Percentiles rank a stretch among this genome's conserved stretches.
Conservation (phyloP, 2,329 filamentous ascomycete genomes). For the Alternaria viburni region DNA sequence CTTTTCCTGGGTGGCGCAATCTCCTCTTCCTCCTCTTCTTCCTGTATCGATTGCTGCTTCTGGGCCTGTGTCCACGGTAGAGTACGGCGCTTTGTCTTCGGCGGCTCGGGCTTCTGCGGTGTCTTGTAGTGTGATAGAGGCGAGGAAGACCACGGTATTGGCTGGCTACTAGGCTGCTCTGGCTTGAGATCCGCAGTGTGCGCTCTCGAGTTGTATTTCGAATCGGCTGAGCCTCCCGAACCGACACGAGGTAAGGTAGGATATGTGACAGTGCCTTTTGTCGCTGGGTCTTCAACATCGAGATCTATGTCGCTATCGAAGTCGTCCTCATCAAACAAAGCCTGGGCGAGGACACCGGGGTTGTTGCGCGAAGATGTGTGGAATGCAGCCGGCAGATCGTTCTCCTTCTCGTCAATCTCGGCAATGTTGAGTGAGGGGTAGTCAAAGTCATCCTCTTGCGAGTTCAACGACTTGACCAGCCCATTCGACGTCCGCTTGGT, state of each 20-base stretch:
- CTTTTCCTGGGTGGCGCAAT: constrained; percentile 33
- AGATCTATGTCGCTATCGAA: constrained; percentile 85
- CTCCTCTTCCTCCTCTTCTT: constrained; percentile 27
- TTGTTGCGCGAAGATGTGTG: constrained; percentile 22
- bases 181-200: constrained; percentile 23
- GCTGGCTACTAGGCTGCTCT: constrained; percentile 57
- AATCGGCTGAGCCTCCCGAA: constrained; percentile 45
- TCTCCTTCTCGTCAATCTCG: constrained; percentile 35
- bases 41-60: constrained; percentile 26
- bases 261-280: constrained; percentile 53
- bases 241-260: constrained; percentile 44
- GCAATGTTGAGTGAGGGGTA: constrained; percentile 36
- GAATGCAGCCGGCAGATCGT: constrained; percentile 20
- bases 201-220: constrained; percentile 35
- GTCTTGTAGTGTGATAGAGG: constrained; percentile 56
- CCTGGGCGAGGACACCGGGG: constrained; percentile 28
- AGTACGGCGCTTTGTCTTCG: constrained; percentile 41
- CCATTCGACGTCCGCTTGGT: constrained; percentile 57
- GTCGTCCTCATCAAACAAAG: constrained; percentile 74
- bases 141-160: constrained; percentile 76
- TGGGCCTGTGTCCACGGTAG: constrained; percentile 65
- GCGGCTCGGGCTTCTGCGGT: constrained; percentile 25
- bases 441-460: constrained; percentile 42
- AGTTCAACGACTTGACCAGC: constrained; percentile 52
- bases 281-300: constrained; percentile 68